A percentile compares a stretch with the other conserved stretches of the same genome.
phyloP scores from a whole-genome alignment of 495 filamentous ascomycete genomes.

The Penicillium tannophilum region DNA sequence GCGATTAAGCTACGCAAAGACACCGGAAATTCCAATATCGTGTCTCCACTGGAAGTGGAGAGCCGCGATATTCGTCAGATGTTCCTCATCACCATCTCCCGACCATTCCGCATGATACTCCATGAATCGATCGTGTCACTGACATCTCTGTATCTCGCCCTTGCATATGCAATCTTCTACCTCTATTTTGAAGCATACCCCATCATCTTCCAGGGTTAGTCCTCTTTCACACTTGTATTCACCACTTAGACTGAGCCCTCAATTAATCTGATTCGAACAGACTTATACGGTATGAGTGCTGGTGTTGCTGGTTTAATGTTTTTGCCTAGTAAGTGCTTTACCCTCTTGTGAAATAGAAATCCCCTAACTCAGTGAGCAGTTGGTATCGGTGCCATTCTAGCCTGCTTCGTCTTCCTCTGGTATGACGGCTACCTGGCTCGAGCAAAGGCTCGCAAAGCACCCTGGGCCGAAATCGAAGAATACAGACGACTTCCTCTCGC shows the following conservation, averaged over 20 bases:
- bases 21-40: constrained; percentile 55
- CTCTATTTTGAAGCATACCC: constrained; percentile 73
- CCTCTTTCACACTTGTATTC: background rate
- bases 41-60: constrained; percentile 50
- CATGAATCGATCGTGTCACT: constrained; percentile 65
- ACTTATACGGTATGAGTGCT: constrained; percentile 40
- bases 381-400: constrained; percentile 34
- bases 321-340: constrained; percentile 33
- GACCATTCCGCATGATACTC: constrained; percentile 47
- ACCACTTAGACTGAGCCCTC: no score
- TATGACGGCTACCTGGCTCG: constrained; percentile 40
- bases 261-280: constrained; percentile 16
- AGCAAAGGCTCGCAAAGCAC: constrained; percentile 37
- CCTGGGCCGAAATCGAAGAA: constrained; percentile 42
- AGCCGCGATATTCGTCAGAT: constrained; percentile 46
- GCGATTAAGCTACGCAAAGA: constrained; percentile 66
- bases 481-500: constrained; percentile 45
- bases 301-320: constrained; percentile 38
- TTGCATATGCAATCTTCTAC: constrained; percentile 76
- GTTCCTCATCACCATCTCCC: constrained; percentile 46
- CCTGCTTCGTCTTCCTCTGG: constrained; percentile 40
- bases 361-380: constrained; percentile 22
- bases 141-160: constrained; percentile 66
- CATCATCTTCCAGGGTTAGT: constrained; percentile 58
- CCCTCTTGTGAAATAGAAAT: no score